Base-by-base conservation (phyloP, 306 rosid genomes). In the Pterocarpus macrocarpus region DNA sequence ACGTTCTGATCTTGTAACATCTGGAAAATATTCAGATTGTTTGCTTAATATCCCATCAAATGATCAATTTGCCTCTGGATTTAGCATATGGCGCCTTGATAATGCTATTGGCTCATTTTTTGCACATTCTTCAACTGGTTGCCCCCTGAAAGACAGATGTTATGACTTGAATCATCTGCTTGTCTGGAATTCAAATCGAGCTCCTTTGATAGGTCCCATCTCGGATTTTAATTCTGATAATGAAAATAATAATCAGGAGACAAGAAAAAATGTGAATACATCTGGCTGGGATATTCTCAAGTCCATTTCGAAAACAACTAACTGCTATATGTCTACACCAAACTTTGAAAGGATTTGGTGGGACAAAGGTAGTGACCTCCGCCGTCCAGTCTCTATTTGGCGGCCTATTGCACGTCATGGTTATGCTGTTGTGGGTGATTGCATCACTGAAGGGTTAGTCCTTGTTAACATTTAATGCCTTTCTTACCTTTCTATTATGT, bases 291-390 rank as follows among this genome's bases (percentile, higher is more conserved):
- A 92, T 71, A 80, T 86, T 66, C 84, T 91, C 69, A 91, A 93
- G 81, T 91, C 97, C 81, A 86, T 91, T 72, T 90, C 99, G 17
- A 93, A 89, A 87, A 87, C 92, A 89, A 87, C 86, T 82, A 89
- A 78, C 47, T 87, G 87, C 76, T 90, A 88, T 73, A 76, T 87
- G 84, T 92, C 99, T 57, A 93, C 94, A 43, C 98, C 98, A 1
- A 90, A 93, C 86, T 95, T 95, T 57, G 99, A 95, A 88, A 92
- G 97, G 81, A 93, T 95, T 82, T 95, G 98, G 99, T 93, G 99
- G 99, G 98, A 95, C 85, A 95, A 90, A 88, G 98, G 99, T 75
- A 73, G 88, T 75, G 98, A 95, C 78, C 80, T 85, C 74, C 92
- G 94, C 45, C 91, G 81, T 38, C 91, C 98, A 43, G 92, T 95